Conservation (phyloP, 441 rosid genomes). For the Croton setiger region DNA sequence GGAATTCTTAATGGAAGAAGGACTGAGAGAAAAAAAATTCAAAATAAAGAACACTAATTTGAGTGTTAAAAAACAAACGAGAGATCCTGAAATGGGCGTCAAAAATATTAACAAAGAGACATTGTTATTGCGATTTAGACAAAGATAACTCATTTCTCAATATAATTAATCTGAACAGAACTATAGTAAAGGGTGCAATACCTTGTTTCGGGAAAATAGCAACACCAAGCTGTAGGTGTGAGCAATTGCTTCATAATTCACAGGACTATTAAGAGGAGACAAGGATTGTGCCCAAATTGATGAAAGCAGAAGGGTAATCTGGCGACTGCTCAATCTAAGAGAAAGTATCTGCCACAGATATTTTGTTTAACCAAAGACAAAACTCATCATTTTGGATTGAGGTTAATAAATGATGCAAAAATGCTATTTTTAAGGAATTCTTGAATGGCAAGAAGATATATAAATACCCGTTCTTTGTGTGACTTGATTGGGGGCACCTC, state of each 20-base stretch:
- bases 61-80: no score
- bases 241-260: conserved; percentile 91
- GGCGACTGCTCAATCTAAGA: conserved; percentile 85
- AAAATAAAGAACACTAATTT: no score
- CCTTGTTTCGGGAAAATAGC: conserved; percentile 77
- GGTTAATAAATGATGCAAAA: conserved; percentile 2
- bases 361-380: not conserved
- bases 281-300: conserved; percentile 94
- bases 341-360: conserved; percentile 49
- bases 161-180: conserved; percentile 2
- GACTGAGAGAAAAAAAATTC: no score
- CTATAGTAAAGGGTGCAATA: no score
- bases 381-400: conserved; percentile 6
- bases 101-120: no score
- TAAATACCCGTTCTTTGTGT: conserved; percentile 48
- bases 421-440: not conserved
- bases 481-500: conserved; percentile 29
- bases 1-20: not conserved
- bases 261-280: conserved; percentile 73
- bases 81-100: no score
- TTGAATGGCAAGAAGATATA: conserved; percentile 13
- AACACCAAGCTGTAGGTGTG: conserved; percentile 76
- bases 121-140: no score
- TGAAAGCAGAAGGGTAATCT: conserved; percentile 76
- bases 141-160: no score